These are phyloP conservation scores for Penicillium sp. DNA, from an alignment of 2,329 filamentous ascomycete species.

Conservation along the genomic window DNA sequence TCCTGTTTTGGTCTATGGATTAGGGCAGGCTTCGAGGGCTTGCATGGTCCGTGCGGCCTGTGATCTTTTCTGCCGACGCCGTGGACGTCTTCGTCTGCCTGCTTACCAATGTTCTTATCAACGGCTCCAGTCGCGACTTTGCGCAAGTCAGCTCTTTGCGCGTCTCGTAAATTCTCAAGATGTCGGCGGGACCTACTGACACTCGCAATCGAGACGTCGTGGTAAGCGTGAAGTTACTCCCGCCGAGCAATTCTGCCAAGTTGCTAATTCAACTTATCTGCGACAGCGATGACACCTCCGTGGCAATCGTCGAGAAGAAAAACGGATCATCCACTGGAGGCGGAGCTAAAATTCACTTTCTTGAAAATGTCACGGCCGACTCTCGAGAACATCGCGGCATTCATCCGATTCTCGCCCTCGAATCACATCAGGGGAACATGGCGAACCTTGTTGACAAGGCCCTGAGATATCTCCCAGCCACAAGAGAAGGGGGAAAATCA, in stretches of 20 bases:
- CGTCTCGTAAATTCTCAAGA: constrained; percentile 6
- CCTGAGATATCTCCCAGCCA: constrained; percentile 54
- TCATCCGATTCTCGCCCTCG: constrained; percentile 70
- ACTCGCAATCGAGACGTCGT: constrained; percentile 49
- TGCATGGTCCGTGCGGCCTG: constrained; percentile 32
- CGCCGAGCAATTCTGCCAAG: neutral
- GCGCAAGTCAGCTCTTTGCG: constrained; percentile 18
- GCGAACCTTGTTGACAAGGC: constrained; percentile 66
- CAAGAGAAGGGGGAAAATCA: constrained; percentile 10
- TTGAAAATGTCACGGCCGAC: constrained; percentile 77
- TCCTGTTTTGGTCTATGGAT: too few species aligned
- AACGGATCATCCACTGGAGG: constrained; percentile 5
- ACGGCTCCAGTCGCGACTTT: constrained; percentile 17
- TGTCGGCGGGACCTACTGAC: constrained; percentile 39
- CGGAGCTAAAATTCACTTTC: constrained; percentile 65
- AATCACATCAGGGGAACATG: constrained; percentile 71
- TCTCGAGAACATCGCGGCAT: constrained; percentile 73
- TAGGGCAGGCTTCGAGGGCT: too few species aligned
- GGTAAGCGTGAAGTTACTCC: constrained; percentile 27
- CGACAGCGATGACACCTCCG: constrained; percentile 80
- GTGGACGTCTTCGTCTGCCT: constrained; percentile 2
- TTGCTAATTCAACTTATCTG: constrained; percentile 4
- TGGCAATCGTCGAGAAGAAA: constrained; percentile 70
- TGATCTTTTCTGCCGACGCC: constrained; percentile 22
- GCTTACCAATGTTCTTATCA: constrained; percentile 27